These are phyloP conservation scores for Pichia sp. DNA, from an alignment of 1,139 yeast genomes.

Conservation along the genomic window DNA sequence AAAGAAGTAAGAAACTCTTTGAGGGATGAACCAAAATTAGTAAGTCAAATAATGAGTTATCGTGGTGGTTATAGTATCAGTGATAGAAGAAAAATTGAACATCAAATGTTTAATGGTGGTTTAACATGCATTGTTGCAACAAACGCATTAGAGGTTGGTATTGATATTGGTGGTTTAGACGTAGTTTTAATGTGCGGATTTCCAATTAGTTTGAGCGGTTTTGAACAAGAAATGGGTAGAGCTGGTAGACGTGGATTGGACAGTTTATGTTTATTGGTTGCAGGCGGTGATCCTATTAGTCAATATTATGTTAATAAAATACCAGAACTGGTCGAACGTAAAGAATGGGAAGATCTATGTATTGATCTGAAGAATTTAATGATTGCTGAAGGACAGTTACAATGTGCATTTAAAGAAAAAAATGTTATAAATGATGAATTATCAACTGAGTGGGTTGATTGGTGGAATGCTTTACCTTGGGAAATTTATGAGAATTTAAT, in stretches of 20 bases:
- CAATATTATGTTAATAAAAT: slow-evolving; percentile 76
- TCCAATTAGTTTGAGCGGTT: slow-evolving; percentile 76
- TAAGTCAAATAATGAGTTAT: slow-evolving; percentile 80
- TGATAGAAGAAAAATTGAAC: slow-evolving; percentile 82
- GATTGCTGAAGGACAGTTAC: slow-evolving; percentile 74
- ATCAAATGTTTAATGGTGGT: slow-evolving; percentile 82
- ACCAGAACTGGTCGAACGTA: slow-evolving; percentile 44
- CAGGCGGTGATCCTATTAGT: slow-evolving; percentile 80
- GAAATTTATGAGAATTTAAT: slow-evolving; percentile 33
- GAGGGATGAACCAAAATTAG: slow-evolving; percentile 36
- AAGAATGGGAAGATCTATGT: slow-evolving; percentile 47
- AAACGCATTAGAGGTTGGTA: slow-evolving; percentile 90
- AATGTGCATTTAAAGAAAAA: slow-evolving; percentile 87
- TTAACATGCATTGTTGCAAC: slow-evolving; percentile 87
- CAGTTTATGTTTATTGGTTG: slow-evolving; percentile 76
- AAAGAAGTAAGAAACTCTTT: slow-evolving; percentile 62
- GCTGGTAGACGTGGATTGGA: slow-evolving; percentile 80
- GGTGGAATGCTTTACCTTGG: slow-evolving; percentile 18
- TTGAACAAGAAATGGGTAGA: slow-evolving; percentile 94
- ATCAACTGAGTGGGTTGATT: slow-evolving; percentile 14
- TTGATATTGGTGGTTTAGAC: slow-evolving; percentile 88
- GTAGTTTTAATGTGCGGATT: slow-evolving; percentile 90
- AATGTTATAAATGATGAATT: slow-evolving; percentile 41
- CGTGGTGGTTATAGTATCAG: slow-evolving; percentile 88
- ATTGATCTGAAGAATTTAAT: slow-evolving; percentile 47